Conservation (phyloP, 768 basidiomycete species). For the Auricularia heimuer region DNA sequence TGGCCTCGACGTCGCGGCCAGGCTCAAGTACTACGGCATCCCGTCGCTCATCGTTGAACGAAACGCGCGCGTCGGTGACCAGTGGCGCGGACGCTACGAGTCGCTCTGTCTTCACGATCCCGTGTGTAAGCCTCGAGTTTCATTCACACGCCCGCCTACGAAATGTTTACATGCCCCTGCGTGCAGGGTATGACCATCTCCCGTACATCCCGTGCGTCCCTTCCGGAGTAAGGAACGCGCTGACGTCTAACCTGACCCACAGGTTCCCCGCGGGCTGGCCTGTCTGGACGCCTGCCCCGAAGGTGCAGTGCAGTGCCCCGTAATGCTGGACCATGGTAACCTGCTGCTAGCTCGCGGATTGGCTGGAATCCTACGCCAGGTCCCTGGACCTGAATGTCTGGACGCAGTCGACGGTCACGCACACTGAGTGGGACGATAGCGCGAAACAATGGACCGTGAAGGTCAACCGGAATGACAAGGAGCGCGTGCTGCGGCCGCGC, state of each 20-base stretch:
- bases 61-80: slow-evolving; percentile 47
- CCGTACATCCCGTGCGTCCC: slow-evolving; percentile 48
- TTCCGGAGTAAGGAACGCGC: slow-evolving; percentile 10
- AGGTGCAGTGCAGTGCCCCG: slow-evolving; percentile 15
- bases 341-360: slow-evolving; percentile 42
- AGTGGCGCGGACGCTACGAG: slow-evolving; percentile 59
- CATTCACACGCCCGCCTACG: background rate
- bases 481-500: slow-evolving; percentile 24
- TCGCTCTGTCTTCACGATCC: slow-evolving; percentile 58
- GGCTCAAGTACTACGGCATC: slow-evolving; percentile 52
- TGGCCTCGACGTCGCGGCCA: slow-evolving; percentile 52
- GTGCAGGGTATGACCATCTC: slow-evolving; percentile 43
- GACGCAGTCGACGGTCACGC: slow-evolving; percentile 25
- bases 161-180: too few relatives aligned
- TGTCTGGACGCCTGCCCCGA: slow-evolving; percentile 44
- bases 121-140: slow-evolving; percentile 39
- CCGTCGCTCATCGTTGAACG: slow-evolving; percentile 53
- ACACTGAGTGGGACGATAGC: slow-evolving; percentile 8
- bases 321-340: background rate
- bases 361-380: slow-evolving; percentile 57
- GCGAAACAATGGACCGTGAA: slow-evolving; percentile 21
- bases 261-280: slow-evolving; percentile 56
- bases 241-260: background rate
- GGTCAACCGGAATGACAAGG: slow-evolving; percentile 10
- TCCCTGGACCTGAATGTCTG: slow-evolving; percentile 54